Base-by-base conservation (phyloP, 257 asterid genomes). In the Solanum pennellii region DNA sequence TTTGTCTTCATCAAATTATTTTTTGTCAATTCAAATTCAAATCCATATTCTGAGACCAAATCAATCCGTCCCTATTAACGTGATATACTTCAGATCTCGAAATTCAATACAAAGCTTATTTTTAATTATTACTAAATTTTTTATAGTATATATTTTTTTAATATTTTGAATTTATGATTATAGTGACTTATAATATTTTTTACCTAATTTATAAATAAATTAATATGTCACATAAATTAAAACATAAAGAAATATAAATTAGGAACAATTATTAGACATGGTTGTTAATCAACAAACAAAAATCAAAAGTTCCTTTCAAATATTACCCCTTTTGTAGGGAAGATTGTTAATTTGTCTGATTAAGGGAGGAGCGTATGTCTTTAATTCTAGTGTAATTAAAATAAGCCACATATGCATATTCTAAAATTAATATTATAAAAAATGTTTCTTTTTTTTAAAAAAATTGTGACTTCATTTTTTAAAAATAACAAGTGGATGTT, bases 211-310 rank as follows among this genome's bases (percentile, higher is more conserved):
- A 35, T 35, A 35, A 35, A 35, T 35, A 35, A 35, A 33, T 33
- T 33, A 35, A 35, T 35, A 35, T 35, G 39, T 37, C 39, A 37
- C 7, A 0, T 37, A 37, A 35, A 35, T 35, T 35, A 35, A 35
- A 6, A 37, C 7, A 0, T 1, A 37, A 35, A 33, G 5, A 37
- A 6, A 5, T 6, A 37, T 35, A 35, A 6, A 37, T 37, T 1
- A 37, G 7, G 39, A 84, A 20, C 16, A 84, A 31, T 62, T 42
- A 62, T 49, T 84, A 41, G 3, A 84, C 25, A 83, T 75, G 74
- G 90, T 82, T 88, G 82, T 87, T 52, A 82, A 88, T 89, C 87
- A 86, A 89, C 92, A 87, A 91, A 91, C 92, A 85, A 88, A 88
- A 86, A 82, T 88, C 87, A 86, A 85, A 59, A 23, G 37, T 60